phyloP scores from a whole-genome alignment of 2,329 filamentous ascomycete species.

The Colletotrichum liaoningense region DNA sequence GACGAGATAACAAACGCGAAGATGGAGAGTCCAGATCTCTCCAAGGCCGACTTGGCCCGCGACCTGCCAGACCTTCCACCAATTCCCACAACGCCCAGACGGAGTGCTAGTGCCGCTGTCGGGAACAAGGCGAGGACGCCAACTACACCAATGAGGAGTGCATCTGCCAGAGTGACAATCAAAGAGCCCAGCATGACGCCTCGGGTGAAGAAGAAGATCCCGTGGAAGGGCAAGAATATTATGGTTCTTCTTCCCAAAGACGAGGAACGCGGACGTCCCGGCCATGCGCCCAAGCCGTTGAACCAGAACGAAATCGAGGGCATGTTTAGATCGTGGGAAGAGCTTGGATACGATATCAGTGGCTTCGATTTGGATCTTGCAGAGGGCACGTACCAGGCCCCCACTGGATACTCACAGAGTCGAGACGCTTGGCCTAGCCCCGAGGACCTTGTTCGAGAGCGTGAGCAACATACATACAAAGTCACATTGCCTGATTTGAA shows the following conservation, averaged over 20 bases:
- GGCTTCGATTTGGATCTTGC: conserved; percentile 72
- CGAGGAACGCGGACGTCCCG: conserved; percentile 71
- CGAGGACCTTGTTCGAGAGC: conserved; percentile 68
- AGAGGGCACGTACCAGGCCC: conserved; percentile 37
- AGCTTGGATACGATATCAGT: conserved; percentile 74
- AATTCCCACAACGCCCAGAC: conserved; percentile 44
- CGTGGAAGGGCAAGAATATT: conserved; percentile 81
- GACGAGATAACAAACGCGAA: conserved; percentile 1
- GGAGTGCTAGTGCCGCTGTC: conserved; percentile 43
- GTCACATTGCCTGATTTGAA: conserved; percentile 79
- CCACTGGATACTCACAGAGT: conserved; percentile 69
- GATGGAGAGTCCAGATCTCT: conserved; percentile 34
- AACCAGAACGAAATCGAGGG: conserved; percentile 65
- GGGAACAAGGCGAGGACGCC: conserved; percentile 43
- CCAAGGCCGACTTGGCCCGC: conserved; percentile 24
- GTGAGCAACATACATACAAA: conserved; percentile 62
- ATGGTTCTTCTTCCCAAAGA: conserved; percentile 76
- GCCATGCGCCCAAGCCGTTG: conserved; percentile 65
- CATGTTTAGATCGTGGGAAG: conserved; percentile 75
- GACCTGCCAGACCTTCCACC: conserved; percentile 19
- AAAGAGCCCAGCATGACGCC: conserved; percentile 60
- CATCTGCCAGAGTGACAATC: conserved; percentile 46
- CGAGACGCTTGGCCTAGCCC: conserved; percentile 75
- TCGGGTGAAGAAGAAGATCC: conserved; percentile 76
- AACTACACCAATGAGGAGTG: conserved; percentile 48